These are phyloP conservation scores for Eragrostis nindensis DNA, from an alignment of 176 grass and related monocot species.

Conservation along the genomic window DNA sequence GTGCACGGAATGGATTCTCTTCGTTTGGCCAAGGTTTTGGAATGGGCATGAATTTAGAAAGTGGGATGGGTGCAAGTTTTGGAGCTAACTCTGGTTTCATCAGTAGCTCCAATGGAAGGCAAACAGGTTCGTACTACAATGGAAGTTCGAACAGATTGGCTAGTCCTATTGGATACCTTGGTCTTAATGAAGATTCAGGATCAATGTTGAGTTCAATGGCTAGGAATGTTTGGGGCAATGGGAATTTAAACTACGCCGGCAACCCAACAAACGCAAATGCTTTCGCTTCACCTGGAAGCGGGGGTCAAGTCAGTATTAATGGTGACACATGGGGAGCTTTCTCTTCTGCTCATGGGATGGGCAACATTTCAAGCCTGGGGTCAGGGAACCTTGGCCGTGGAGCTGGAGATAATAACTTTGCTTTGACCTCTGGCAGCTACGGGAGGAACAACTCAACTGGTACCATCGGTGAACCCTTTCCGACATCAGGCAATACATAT, in stretches of 20 bases:
- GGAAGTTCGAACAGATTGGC: conserved; percentile 63
- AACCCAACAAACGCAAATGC: conserved; percentile 64
- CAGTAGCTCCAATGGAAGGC: conserved; percentile 63
- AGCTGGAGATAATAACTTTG: conserved; percentile 47
- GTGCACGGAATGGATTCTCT: conserved; percentile 65
- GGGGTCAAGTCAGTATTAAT: conserved; percentile 29
- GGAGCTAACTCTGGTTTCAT: conserved; percentile 55
- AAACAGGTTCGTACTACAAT: conserved; percentile 59
- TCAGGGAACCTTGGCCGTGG: conserved; percentile 47
- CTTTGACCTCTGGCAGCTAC: conserved; percentile 49
- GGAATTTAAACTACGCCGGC: conserved; percentile 46
- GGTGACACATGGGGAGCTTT: conserved; percentile 51
- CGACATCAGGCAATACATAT: conserved; percentile 49
- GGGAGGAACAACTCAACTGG: conserved; percentile 57
- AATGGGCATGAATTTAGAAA: conserved; percentile 67
- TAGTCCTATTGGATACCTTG: conserved; percentile 51
- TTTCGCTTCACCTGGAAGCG: conserved; percentile 61
- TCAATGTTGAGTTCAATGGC: conserved; percentile 66
- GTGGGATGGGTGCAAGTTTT: conserved; percentile 54
- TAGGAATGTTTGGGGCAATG: conserved; percentile 78
- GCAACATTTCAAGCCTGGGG: conserved; percentile 44
- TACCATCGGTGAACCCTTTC: conserved; percentile 61
- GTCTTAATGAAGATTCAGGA: conserved; percentile 60
- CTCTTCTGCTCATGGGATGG: conserved; percentile 51
- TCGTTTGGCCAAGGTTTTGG: conserved; percentile 69